These are phyloP conservation scores for Lichtheimia corymbifera DNA, from an alignment of 371 early-diverging fungal genomes.

Conservation along the genomic window DNA sequence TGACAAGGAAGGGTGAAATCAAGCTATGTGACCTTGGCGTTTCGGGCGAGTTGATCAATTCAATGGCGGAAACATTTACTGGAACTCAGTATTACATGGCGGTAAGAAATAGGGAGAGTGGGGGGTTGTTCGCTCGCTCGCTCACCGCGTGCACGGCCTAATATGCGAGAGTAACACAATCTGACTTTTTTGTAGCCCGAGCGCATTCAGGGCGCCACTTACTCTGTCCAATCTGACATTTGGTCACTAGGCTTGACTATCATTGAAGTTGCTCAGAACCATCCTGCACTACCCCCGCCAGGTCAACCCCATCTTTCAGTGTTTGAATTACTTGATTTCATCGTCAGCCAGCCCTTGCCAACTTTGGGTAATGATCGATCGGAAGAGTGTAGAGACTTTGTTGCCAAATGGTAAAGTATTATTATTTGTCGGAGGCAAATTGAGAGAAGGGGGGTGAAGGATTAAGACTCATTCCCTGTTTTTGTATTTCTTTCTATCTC, in stretches of 20 bases:
- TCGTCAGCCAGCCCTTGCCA: constrained; percentile 88
- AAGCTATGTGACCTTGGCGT: constrained; percentile 97
- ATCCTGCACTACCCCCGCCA: constrained; percentile 84
- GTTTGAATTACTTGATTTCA: constrained; percentile 90
- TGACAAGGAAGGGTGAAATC: constrained; percentile 82
- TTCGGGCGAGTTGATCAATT: constrained; percentile 85
- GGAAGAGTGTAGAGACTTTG: constrained; percentile 77
- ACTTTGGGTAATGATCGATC: constrained; percentile 66
- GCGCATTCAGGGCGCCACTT: constrained; percentile 89
- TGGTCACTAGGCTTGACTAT: constrained; percentile 95
- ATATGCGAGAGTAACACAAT: not conserved
- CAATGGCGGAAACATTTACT: constrained; percentile 91
- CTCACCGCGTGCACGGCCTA: no score
- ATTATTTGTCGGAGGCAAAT: constrained; percentile 13
- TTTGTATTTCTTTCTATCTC: no score
- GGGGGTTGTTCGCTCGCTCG: no score
- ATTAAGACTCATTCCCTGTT: not conserved
- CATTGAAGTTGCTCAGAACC: constrained; percentile 89
- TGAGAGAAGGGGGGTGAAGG: not conserved
- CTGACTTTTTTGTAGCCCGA: constrained; percentile 74
- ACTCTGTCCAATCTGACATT: constrained; percentile 91
- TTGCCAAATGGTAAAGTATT: constrained; percentile 69
- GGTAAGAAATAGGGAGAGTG: constrained; percentile 45
- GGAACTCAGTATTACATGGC: constrained; percentile 97
- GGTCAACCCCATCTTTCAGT: constrained; percentile 70